phyloP scores from a whole-genome alignment of 2,329 filamentous ascomycete genomes.

The Ascochyta viciae-villosae region DNA sequence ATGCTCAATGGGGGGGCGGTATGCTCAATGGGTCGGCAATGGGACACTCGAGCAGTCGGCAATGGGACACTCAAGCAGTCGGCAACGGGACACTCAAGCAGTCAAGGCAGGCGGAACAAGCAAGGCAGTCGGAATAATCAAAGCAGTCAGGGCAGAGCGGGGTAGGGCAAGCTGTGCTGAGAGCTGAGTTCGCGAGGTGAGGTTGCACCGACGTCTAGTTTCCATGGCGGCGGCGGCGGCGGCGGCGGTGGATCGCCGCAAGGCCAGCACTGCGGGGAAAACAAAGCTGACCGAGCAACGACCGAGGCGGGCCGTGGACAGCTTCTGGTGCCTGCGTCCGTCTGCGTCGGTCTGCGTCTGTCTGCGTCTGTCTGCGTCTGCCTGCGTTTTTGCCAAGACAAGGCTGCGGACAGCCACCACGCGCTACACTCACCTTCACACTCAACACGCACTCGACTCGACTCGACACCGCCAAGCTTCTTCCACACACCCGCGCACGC shows the following conservation, averaged over 20 bases:
- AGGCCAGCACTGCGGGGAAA: conserved; percentile 30
- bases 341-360: too few species aligned
- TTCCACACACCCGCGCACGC: too few species aligned
- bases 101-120: too few species aligned
- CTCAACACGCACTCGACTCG: neutral
- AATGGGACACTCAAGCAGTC: too few species aligned
- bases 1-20: too few species aligned
- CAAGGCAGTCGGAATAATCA: too few species aligned
- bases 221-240: conserved; percentile 17
- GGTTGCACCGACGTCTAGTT: conserved; percentile 17
- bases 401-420: neutral
- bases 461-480: neutral
- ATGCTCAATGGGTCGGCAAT: neutral
- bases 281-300: neutral
- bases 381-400: conserved; percentile 15
- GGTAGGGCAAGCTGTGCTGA: conserved; percentile 5
- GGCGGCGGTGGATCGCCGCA: conserved; percentile 23
- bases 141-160: neutral
- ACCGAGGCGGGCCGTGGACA: too few species aligned
- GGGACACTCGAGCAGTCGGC: neutral
- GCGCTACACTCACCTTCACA: neutral
- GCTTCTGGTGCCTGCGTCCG: conserved; percentile 2
- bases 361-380: neutral
- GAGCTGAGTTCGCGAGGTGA: conserved; percentile 3
- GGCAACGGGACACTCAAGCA: too few species aligned